Base-by-base conservation (phyloP, 2,329 filamentous ascomycete genomes). In the Alternaria incomplexa region DNA sequence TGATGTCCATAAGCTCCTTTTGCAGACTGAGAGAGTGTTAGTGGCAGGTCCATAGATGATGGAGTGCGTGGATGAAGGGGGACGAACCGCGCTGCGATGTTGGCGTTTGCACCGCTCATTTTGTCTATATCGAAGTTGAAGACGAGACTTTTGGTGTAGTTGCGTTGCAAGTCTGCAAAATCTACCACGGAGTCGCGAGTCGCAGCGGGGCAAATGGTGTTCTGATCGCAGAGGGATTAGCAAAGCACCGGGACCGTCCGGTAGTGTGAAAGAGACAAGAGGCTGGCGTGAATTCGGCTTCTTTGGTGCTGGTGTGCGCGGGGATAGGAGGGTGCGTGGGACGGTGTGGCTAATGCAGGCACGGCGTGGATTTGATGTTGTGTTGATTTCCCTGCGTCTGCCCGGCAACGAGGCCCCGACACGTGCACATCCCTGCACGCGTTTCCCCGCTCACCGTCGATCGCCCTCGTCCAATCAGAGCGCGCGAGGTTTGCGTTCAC, bases 1-100 rank as follows among this genome's bases (percentile, higher is more conserved):
- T 98, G 73, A 99, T 89, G 81, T 96, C 91, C 95, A 99, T 98
- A 71, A 99, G 87, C 83, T 99, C 96, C 52, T 94, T 96, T 83
- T 99, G 96, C 61, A 99, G 87, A 75, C 96, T 98, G 77, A 30
- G 65, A 17, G 58, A 6, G 13, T 17, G 62, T 72, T 62, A 69
- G 73, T 47, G 20, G 23, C 17, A 56, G 1, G 48, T 32, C 50
- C 1, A 47, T 28, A 20, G 20, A 20, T 20, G 20, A 20, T 20
- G 20, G 20, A 20, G 20, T 20, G 20, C 20, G 20, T 20, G 20
- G 20, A 20, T 20, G 20, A 20, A 20, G 20, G 20, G 20, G 20
- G 20, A 20, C 20, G 20, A 20, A 20, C 20, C 83, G 81, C 73
- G 84, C 83, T 50, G 83, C 79, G 56, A 85, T 81, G 60, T 81